Evolutionary conservation across 1,139 yeast species (phyloP).

Genomic region (Geotrichum histeridarum): DNA sequence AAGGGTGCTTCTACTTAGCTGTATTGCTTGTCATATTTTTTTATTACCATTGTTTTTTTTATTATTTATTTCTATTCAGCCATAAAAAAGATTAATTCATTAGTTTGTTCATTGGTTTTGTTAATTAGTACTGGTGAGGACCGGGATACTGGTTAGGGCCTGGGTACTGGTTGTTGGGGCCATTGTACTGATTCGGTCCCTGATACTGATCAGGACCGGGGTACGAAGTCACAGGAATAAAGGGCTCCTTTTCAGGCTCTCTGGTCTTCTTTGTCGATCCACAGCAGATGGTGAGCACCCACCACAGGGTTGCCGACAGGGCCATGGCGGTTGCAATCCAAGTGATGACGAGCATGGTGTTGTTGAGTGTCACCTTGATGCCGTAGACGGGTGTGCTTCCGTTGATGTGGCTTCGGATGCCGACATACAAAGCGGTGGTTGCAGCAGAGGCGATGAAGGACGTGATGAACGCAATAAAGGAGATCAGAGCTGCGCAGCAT

Average conservation of each 20-base stretch:
- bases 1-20: background rate
- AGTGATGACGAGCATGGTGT: constrained; percentile 40
- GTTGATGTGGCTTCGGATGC: constrained; percentile 40
- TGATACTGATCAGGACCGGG: too few relatives aligned
- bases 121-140: too few relatives aligned
- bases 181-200: too few relatives aligned
- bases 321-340: constrained; percentile 46
- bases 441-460: constrained; percentile 38
- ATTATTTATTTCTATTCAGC: background rate
- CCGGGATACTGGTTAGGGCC: too few relatives aligned
- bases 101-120: background rate
- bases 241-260: constrained; percentile 30
- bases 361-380: constrained; percentile 39
- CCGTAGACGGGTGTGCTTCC: constrained; percentile 37
- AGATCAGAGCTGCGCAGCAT: constrained; percentile 34
- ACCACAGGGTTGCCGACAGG: constrained; percentile 38
- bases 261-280: constrained; percentile 32
- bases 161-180: too few relatives aligned
- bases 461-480: constrained; percentile 24
- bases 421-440: constrained; percentile 44
- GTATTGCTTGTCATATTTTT: background rate
- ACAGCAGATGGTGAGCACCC: constrained; percentile 43
- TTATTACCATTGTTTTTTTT: background rate
- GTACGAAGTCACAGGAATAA: constrained; percentile 15
- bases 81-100: background rate